Base-by-base conservation (phyloP, 495 filamentous ascomycete genomes). In the Aspergillus asperescens region DNA sequence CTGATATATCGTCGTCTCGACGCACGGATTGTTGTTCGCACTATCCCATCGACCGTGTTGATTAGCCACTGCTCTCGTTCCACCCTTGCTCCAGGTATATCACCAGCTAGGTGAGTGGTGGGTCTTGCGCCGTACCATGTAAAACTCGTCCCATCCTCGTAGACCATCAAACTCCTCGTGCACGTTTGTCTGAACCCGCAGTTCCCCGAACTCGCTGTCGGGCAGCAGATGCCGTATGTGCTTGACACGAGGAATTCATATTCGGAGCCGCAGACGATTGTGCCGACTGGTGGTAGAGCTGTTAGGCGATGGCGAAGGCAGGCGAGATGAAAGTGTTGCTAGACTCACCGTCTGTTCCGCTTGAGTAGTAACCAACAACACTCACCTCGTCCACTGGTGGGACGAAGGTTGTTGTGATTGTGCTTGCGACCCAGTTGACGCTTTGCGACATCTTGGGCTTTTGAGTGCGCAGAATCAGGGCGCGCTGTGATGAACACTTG, bases 161-260 rank as follows among this genome's bases (percentile, higher is more conserved):
- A 43, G 2, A 51, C 10, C 48, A 51, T 43, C 48, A 43, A 25
- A 24, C 38, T 51, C 15, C 20, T 9, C 1, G 5, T 5, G 18
- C 48, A 51, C 34, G 8, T 15, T 15, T 43, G 48, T 8, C 16
- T 24, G 18, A 43, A 51, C 7, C 13, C 38, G 48, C 48, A 51
- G 5, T 34, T 8, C 12, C 48, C 48, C 1, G 18, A 4, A 18
- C 27, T 43, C 3, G 4, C 24, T 2, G 27, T 43, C 12, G 39
- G 25, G 27, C 48, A 51, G 27, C 48, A 51, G 38, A 42, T 18
- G 25, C 48, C 48, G 20, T 51, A 51, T 23, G 38, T 43, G 48
- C 48, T 43, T 0, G 48, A 51, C 12, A 51, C 39, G 13, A 43
- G 48, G 27, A 51, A 51, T 22, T 42, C 48, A 13, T 51, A 42